phyloP scores from a whole-genome alignment of 345 rosid genomes.

The Zanthoxylum bungeanum region DNA sequence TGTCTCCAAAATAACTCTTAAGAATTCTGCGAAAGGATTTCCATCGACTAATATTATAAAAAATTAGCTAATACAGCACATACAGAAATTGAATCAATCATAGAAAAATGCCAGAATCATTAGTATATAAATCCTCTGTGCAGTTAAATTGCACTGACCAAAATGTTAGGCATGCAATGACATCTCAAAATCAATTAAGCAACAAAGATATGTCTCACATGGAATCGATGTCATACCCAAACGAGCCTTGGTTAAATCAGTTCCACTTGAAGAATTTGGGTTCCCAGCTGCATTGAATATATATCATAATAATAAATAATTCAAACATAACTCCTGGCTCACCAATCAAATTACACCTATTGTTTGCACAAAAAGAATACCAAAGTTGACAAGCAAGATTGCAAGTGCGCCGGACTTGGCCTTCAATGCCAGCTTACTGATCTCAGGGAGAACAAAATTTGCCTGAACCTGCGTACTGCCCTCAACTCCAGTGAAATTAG shows the following conservation, averaged over 20 bases:
- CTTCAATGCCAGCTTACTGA: constrained; percentile 69
- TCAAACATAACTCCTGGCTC: not conserved
- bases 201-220: constrained; percentile 30
- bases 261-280: constrained; percentile 53
- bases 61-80: not conserved
- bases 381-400: constrained; percentile 81
- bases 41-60: not conserved
- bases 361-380: constrained; percentile 29
- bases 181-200: constrained; percentile 1
- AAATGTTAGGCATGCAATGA: not conserved
- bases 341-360: constrained; percentile 1
- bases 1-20: not conserved
- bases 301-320: constrained; percentile 19
- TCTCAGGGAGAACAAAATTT: constrained; percentile 80
- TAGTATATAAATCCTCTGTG: not conserved
- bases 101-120: not conserved
- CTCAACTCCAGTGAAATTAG: constrained; percentile 64
- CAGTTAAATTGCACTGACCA: not conserved
- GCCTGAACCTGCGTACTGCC: constrained; percentile 69
- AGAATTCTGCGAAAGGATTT: not conserved
- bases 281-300: constrained; percentile 59
- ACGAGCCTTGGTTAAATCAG: constrained; percentile 59
- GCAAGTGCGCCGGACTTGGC: constrained; percentile 77
- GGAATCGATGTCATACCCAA: constrained; percentile 38
- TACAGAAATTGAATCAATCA: not conserved